phyloP scores from a whole-genome alignment of 2,329 filamentous ascomycete species.

The Colletotrichum noveboracense region DNA sequence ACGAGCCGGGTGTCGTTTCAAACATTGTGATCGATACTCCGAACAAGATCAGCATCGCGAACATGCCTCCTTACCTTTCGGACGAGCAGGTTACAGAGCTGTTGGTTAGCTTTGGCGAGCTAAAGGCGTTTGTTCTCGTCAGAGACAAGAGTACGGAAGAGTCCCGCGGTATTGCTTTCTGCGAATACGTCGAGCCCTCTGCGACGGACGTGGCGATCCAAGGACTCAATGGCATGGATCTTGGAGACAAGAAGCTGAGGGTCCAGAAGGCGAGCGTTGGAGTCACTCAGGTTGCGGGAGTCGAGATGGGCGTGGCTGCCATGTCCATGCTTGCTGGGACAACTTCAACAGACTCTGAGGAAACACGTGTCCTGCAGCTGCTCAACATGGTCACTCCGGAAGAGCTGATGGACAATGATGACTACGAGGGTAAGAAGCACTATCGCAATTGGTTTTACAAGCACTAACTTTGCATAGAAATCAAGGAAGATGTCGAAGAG shows the following conservation, averaged over 20 bases:
- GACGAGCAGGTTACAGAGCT: slow-evolving; percentile 94
- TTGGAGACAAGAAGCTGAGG: slow-evolving; percentile 85
- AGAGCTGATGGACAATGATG: slow-evolving; percentile 90
- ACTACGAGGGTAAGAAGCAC: slow-evolving; percentile 82
- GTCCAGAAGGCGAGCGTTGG: slow-evolving; percentile 91
- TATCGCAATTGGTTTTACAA: no score
- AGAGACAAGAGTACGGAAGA: slow-evolving; percentile 87
- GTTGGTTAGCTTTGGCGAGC: slow-evolving; percentile 86
- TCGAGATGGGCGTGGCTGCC: slow-evolving; percentile 95
- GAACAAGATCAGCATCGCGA: slow-evolving; percentile 93
- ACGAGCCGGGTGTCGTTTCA: slow-evolving; percentile 79
- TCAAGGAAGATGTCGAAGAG: slow-evolving; percentile 90
- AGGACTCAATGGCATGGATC: slow-evolving; percentile 89
- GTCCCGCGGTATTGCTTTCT: slow-evolving; percentile 93
- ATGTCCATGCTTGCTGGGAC: slow-evolving; percentile 98
- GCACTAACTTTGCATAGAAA: slow-evolving; percentile 66
- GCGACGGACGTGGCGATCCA: slow-evolving; percentile 87
- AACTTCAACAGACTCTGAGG: slow-evolving; percentile 77
- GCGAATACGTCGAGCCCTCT: slow-evolving; percentile 83
- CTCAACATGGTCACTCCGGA: slow-evolving; percentile 99
- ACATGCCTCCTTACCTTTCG: slow-evolving; percentile 85
- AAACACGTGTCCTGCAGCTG: slow-evolving; percentile 85
- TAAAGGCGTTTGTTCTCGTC: slow-evolving; percentile 90
- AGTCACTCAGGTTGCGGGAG: slow-evolving; percentile 86
- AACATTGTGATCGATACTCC: slow-evolving; percentile 87